Conservation (phyloP, 495 filamentous ascomycete species). For the Podospora anserina region DNA sequence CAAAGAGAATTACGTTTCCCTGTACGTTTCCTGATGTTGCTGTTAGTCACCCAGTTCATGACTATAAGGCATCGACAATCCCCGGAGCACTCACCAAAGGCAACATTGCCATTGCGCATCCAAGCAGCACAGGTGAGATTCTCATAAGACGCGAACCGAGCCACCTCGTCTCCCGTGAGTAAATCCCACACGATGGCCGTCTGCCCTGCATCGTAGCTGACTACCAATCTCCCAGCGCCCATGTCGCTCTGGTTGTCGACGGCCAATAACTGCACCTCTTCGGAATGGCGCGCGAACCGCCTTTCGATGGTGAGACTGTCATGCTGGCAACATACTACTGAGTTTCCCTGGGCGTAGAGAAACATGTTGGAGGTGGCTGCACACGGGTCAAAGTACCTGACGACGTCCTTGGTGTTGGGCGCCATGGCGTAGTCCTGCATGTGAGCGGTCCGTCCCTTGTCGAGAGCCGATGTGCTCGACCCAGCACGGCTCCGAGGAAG, state of each 20-base stretch:
- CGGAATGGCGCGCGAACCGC: slow-evolving; percentile 77
- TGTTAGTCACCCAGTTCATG: slow-evolving; percentile 16
- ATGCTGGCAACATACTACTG: slow-evolving; percentile 79
- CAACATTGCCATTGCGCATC: slow-evolving; percentile 98
- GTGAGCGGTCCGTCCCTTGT: slow-evolving; percentile 41
- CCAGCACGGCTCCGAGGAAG: slow-evolving; percentile 57
- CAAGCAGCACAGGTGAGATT: slow-evolving; percentile 79
- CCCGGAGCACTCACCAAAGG: slow-evolving; percentile 67
- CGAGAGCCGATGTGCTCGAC: slow-evolving; percentile 51
- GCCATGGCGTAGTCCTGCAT: slow-evolving; percentile 48
- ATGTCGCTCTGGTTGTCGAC: slow-evolving; percentile 91
- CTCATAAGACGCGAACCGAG: slow-evolving; percentile 87
- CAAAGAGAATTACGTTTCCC: slow-evolving; percentile 92
- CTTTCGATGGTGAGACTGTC: slow-evolving; percentile 89
- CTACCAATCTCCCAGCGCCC: slow-evolving; percentile 78
- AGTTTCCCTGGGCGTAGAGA: slow-evolving; percentile 76
- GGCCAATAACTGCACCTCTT: slow-evolving; percentile 76
- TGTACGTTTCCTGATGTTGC: slow-evolving; percentile 67
- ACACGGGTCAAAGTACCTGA: slow-evolving; percentile 72
- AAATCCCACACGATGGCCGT: slow-evolving; percentile 97
- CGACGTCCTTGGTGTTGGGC: slow-evolving; percentile 48
- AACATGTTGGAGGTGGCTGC: slow-evolving; percentile 85
- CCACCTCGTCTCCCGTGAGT: slow-evolving; percentile 84
- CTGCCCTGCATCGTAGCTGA: slow-evolving; percentile 88
- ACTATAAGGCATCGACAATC: slow-evolving; percentile 7